Conservation (phyloP, 306 rosid genomes). For the Prunus kanzakura region DNA sequence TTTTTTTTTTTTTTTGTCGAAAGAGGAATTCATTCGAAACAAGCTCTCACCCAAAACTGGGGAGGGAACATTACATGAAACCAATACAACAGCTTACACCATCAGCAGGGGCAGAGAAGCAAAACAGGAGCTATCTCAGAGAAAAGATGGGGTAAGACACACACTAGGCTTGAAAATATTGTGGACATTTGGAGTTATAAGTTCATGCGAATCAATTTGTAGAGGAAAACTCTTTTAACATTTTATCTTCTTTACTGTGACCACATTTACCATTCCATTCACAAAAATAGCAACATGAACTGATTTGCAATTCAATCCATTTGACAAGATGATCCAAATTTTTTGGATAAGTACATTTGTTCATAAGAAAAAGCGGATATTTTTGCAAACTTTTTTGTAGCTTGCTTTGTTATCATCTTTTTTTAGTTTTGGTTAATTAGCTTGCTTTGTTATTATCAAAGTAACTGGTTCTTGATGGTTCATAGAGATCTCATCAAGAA, state of each 20-base stretch:
- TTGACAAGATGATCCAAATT: neutral
- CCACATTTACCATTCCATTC: neutral
- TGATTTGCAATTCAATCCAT: neutral
- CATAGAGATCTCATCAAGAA: no score
- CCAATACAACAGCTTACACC: no score
- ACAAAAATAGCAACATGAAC: neutral
- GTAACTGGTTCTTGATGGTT: conserved; percentile 4
- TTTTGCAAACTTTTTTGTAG: neutral
- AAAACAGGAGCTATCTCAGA: no score
- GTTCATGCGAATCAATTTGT: neutral
- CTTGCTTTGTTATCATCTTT: neutral
- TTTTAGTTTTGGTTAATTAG: no score
- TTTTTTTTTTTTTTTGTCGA: no score
- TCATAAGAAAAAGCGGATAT: neutral
- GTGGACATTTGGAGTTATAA: neutral
- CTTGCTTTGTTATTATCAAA: neutral
- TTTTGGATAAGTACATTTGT: neutral
- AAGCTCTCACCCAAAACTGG: no score
- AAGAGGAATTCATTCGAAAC: no score
- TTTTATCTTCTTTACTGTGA: neutral
- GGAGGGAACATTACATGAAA: no score
- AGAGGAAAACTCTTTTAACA: neutral
- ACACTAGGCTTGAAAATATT: no score
- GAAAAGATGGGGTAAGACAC: no score
- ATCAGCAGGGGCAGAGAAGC: no score